Conservation (phyloP, 441 rosid species). For the Aquilaria agallochum region DNA sequence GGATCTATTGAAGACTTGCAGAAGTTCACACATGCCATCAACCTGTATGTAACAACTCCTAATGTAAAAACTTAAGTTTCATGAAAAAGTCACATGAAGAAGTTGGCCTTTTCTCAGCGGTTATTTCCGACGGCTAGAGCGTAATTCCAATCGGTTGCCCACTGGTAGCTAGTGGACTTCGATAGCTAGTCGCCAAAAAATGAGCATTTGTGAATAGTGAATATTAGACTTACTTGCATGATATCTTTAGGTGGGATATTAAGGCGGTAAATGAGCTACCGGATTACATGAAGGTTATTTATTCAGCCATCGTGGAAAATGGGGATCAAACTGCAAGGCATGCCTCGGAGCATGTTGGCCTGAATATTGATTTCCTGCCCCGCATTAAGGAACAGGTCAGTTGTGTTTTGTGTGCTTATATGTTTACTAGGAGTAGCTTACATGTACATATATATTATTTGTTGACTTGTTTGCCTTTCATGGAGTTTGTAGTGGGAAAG, state of each 20-base stretch:
- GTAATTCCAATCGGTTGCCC: too few relatives aligned
- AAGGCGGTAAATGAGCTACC: conserved; percentile 6
- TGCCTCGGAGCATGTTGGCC: background rate
- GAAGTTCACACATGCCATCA: conserved; percentile 6
- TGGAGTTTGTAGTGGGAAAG: background rate
- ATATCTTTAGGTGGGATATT: conserved; percentile 1
- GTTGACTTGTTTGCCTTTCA: background rate
- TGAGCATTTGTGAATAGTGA: too few relatives aligned
- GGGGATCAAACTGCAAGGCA: conserved; percentile 2
- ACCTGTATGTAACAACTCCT: background rate
- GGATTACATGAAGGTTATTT: conserved; percentile 5
- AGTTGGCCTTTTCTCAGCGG: too few relatives aligned
- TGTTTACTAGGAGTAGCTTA: too few relatives aligned
- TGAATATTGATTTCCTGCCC: background rate
- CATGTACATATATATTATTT: background rate
- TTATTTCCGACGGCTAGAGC: too few relatives aligned
- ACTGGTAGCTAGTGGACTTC: too few relatives aligned
- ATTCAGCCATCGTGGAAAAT: conserved; percentile 2
- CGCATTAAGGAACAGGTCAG: conserved; percentile 5
- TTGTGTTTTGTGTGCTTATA: background rate
- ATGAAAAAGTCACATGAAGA: too few relatives aligned
- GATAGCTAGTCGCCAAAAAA: too few relatives aligned
- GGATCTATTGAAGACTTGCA: conserved; percentile 15
- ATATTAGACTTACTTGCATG: too few relatives aligned
- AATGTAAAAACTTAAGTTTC: too few relatives aligned